Base-by-base conservation (phyloP, 805 yeast species). In the Citeromyces nyonsensis region DNA sequence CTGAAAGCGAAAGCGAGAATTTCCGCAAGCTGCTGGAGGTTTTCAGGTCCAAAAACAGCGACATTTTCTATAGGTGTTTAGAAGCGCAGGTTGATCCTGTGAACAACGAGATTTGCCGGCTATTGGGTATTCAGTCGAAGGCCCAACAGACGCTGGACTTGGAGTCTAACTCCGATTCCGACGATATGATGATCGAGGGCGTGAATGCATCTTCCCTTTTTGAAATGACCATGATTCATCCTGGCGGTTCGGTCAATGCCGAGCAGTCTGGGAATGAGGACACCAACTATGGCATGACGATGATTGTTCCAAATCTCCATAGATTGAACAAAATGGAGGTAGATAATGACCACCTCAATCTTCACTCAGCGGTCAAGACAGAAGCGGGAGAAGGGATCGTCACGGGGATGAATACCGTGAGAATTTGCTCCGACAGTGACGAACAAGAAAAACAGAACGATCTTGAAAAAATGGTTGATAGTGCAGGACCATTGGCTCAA, bases 201-300 rank as follows among this genome's bases (percentile, higher is more conserved):
- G 31, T 24, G 9, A 11, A 18, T 14, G 26, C 18, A 11, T 33
- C 29, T 8, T 32, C 34, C 8, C 32, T 26, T 2, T 25, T 34
- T 11, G 39, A 36, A 29, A 36, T 36, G 39, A 36, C 39, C 10
- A 36, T 36, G 39, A 29, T 36, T 12, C 31, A 31, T 13, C 38
- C 38, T 18, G 22, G 22, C 15, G 10, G 18, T 26, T 13, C 13
- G 25, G 12, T 13, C 6, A 8, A n/a, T 18, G 15, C 15, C 15
- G 13, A 28, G 20, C 6, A 20, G 10, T 5, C 15, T 3, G n/a
- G 24, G 18, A 32, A 34, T 10, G 30, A 34, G 9, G 31, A 30
- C 6, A 33, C 39, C 13, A 42, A 39, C n/a, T 44, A 54, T 5
- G 62, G 56, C 35, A 52, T 58, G 56, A 56, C 63, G 0, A 57